These are phyloP conservation scores for Ascoidea rubescens DNA, from an alignment of 805 yeast species.

Conservation along the genomic window DNA sequence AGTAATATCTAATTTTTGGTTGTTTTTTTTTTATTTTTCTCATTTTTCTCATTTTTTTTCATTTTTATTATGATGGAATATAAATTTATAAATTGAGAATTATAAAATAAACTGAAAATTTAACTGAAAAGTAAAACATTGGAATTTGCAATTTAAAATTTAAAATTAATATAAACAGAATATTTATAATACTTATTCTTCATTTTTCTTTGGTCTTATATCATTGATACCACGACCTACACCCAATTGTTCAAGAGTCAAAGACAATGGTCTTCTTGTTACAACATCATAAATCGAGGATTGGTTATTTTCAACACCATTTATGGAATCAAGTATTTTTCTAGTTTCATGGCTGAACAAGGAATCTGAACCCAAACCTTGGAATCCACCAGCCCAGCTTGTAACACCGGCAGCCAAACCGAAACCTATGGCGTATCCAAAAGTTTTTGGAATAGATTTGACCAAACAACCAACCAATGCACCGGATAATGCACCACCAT, in stretches of 20 bases:
- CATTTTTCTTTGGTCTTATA: too few species aligned
- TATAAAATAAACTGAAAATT: too few species aligned
- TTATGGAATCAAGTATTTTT: constrained; percentile 16
- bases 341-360: constrained; percentile 13
- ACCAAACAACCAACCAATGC: constrained; percentile 24
- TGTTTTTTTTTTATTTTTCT: too few species aligned
- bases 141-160: too few species aligned
- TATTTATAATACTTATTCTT: too few species aligned
- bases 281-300: constrained; percentile 72
- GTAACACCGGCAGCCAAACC: constrained; percentile 30
- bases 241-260: constrained; percentile 67
- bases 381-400: constrained; percentile 43
- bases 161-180: too few species aligned
- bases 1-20: too few species aligned
- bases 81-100: too few species aligned
- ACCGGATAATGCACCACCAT: constrained; percentile 34
- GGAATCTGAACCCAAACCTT: constrained; percentile 31
- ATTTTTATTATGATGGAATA: too few species aligned
- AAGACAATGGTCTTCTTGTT: constrained; percentile 70
- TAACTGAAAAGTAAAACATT: too few species aligned
- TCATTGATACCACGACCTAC: constrained; percentile 4
- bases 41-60: too few species aligned
- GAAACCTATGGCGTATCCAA: constrained; percentile 32
- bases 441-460: constrained; percentile 22
- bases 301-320: constrained; percentile 16